A percentile compares a stretch with the other conserved stretches of the same genome.
Conservation (phyloP, 192 early-diverging fungal species). For the Jimgerdemannia flammicorona region DNA sequence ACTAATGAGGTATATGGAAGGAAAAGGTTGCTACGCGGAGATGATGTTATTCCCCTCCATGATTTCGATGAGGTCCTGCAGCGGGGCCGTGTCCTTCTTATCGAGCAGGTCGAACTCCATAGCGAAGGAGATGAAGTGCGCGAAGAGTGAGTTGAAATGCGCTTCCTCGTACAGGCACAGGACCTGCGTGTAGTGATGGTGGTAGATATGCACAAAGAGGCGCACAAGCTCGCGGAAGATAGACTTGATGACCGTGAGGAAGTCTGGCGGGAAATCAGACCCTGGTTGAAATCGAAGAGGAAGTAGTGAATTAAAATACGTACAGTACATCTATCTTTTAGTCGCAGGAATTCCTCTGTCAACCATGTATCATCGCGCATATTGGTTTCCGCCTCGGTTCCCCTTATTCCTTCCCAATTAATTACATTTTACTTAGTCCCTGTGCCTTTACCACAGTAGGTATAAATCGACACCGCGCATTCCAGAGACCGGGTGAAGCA, state of each 20-base stretch:
- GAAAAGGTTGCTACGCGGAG: neutral
- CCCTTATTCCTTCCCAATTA: no score
- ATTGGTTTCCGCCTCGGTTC: neutral
- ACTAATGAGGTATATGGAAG: no score
- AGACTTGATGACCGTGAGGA: constrained; percentile 56
- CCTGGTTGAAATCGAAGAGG: constrained; percentile 39
- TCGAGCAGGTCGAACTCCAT: constrained; percentile 93
- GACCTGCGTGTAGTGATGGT: constrained; percentile 84
- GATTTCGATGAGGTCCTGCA: constrained; percentile 21
- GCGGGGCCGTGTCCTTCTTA: constrained; percentile 81
- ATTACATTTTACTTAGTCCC: no score
- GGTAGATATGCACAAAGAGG: constrained; percentile 93
- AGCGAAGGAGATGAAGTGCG: constrained; percentile 91
- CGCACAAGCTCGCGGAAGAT: constrained; percentile 87
- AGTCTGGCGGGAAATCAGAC: constrained; percentile 81
- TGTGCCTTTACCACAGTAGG: no score
- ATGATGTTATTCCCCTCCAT: neutral
- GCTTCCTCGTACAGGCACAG: constrained; percentile 78
- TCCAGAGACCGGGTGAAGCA: no score
- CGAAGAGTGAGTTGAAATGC: constrained; percentile 95
- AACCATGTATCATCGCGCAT: neutral
- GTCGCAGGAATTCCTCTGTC: neutral
- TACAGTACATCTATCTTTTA: neutral
- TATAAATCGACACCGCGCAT: no score
- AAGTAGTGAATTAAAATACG: neutral